Base-by-base conservation (phyloP, 257 asterid species). In the Nicotiana undulata region DNA sequence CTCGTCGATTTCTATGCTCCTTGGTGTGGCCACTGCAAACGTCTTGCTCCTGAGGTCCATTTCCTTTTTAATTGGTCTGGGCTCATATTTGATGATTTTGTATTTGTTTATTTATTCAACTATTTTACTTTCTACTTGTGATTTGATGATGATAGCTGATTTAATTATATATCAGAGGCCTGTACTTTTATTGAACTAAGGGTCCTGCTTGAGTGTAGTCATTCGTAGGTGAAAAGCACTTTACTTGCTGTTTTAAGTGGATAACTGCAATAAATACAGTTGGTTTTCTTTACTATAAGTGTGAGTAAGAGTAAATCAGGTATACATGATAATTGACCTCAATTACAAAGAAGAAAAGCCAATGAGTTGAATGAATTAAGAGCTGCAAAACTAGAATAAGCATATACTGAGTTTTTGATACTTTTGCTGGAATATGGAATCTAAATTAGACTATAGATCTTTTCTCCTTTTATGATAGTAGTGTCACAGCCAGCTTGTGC, bases 1-100 rank as follows among this genome's bases (percentile, higher is more conserved):
- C 89, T 95, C 81, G 97, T 95, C 66, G 98, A 95, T 80, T 95
- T 95, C 82, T 92, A 93, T 74, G 99, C 98, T 85, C 94, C 97
- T 51, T 92, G 99, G 99, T 95, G 99, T 79, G 94, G 97, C 53
- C 99, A 93, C 94, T 95, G 99, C 95, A 93, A 91, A 92, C 94
- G 93, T 66, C 96, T 95, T 40, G 85, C 97, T 52, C 99, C 99
- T 11, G 97, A 95, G 99, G 98, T 95, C 78, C 31, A 13, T 24
- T 72, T 68, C n/a, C 5, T n/a, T 51, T 51, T 37, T 68, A 37
- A 49, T 61, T 61, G 18, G 18, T 51, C 56, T n/a, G 17, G 16
- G 56, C 9, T 61, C 34, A 22, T 4, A 28, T 11, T 1, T 11
- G 68, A 11, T 63, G 17, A 24, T 22, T 31, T 67, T 20, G 12